Evolutionary conservation across 441 rosid genomes (phyloP), one percentile per base, ranked within the genome.

Genomic region (Mallotus japonicus): DNA sequence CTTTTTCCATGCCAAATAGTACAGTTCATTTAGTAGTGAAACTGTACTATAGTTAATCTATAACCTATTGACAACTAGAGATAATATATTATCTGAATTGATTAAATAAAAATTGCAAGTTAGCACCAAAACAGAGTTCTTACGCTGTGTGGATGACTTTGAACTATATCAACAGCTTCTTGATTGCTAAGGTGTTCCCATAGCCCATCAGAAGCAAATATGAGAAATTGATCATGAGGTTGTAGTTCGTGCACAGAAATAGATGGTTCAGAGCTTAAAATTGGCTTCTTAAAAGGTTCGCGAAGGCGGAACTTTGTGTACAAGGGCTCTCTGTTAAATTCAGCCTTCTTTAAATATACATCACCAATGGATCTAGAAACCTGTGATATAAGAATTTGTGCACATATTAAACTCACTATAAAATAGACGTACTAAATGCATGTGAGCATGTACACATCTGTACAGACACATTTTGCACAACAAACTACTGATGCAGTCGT

Each of bases 181-280:
- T 95, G 97, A 85, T 95, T 92, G 77, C 84, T 91, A 76, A 95
- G 86, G 75, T 95, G 97, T 75, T 95, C 97, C 99, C 99, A 95
- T 3, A 95, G 91, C 34, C 99, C 99, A 72, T 95, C 99, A 8
- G 99, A 95, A 32, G 97, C 97, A 77, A 89, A 90, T 81, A 92
- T 87, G 49, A 92, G 74, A 73, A 92, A 92, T 72, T 81, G 85
- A 82, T 95, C 99, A 6, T 83, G 83, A 47, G 91, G 81, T 75
- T 84, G 86, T 72, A 95, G 84, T 66, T 77, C 82, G 66, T 90
- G 93, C 78, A 65, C 86, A 8, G 89, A 75, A 53, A 92, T 78
- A 16, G 95, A 72, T 1, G 99, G 99, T 60, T 95, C 99, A 55
- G 96, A 76, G 16, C 97, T 95, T 78, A 95, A 77, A 65, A 95